Evolutionary conservation across 2,329 filamentous ascomycete species (phyloP).

Genomic region (Pseudocercospora cruenta): DNA sequence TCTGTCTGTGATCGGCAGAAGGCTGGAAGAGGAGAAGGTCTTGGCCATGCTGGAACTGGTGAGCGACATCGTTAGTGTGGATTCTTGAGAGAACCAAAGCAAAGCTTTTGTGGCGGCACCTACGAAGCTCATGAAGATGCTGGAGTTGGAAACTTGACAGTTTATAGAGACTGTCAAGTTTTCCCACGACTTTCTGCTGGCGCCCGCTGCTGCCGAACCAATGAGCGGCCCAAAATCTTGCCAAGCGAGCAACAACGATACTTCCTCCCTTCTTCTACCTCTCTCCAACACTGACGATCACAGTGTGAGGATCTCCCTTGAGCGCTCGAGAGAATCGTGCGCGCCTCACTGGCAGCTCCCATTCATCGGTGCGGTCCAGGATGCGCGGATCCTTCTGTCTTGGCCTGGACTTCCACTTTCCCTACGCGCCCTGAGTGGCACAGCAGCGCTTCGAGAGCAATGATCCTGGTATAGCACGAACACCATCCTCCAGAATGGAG

Average conservation of each 20-base stretch:
- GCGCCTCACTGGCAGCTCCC: neutral
- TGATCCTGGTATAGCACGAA: neutral
- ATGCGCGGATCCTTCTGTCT: neutral
- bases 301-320: neutral
- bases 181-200: neutral
- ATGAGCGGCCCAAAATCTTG: neutral
- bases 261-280: neutral
- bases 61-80: constrained; percentile 17
- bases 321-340: neutral
- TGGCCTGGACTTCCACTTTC: neutral
- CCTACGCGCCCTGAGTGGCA: constrained; percentile 22
- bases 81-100: neutral
- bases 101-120: too few relatives aligned
- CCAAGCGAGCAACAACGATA: too few relatives aligned
- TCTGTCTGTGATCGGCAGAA: constrained; percentile 58
- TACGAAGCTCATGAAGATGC: too few relatives aligned
- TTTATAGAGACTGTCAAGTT: neutral
- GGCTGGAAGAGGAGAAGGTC: constrained; percentile 60
- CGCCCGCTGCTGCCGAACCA: neutral
- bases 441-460: constrained; percentile 23
- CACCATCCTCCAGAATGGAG: neutral
- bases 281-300: neutral
- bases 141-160: too few relatives aligned
- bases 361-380: neutral
- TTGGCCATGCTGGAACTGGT: constrained; percentile 44